phyloP scores from a whole-genome alignment of 768 basidiomycete genomes.

The Boletellus sp. region DNA sequence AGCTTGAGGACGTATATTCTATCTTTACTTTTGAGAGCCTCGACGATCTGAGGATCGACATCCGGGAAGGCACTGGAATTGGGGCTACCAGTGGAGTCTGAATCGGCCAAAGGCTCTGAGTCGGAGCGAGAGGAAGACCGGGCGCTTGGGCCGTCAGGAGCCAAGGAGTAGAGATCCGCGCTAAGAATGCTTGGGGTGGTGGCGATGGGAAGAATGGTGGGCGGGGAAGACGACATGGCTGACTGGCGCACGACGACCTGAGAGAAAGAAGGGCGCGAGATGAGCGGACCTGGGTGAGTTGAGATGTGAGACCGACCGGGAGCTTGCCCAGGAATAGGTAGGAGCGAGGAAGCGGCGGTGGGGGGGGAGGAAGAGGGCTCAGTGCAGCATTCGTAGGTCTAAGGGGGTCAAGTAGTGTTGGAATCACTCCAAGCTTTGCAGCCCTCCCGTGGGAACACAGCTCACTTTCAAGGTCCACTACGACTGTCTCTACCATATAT shows the following conservation, averaged over 20 bases:
- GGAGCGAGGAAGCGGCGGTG: conserved; percentile 13
- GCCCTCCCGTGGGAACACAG: conserved; percentile 25
- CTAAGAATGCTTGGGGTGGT: background rate
- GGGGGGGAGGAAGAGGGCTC: conserved; percentile 8
- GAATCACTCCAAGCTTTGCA: background rate
- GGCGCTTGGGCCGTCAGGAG: conserved; percentile 8
- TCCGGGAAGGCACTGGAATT: conserved; percentile 36
- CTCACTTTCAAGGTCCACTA: background rate
- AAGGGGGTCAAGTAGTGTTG: conserved; percentile 21
- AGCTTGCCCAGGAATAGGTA: background rate
- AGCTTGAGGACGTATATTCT: conserved; percentile 83
- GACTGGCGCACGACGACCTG: too few relatives aligned
- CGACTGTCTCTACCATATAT: too few relatives aligned
- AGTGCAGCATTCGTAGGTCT: conserved; percentile 30
- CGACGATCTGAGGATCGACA: conserved; percentile 76
- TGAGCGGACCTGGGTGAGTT: background rate
- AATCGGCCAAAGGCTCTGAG: conserved; percentile 28
- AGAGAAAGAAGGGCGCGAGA: background rate
- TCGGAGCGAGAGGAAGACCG: conserved; percentile 21
- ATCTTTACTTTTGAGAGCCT: conserved; percentile 85
- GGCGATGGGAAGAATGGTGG: conserved; percentile 10
- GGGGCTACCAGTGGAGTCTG: conserved; percentile 24
- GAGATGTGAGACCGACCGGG: too few relatives aligned
- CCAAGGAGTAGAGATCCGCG: conserved; percentile 9
- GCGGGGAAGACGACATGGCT: background rate